These are phyloP conservation scores for Yarrowia sp. DNA, from an alignment of 805 yeast genomes.

Conservation along the genomic window DNA sequence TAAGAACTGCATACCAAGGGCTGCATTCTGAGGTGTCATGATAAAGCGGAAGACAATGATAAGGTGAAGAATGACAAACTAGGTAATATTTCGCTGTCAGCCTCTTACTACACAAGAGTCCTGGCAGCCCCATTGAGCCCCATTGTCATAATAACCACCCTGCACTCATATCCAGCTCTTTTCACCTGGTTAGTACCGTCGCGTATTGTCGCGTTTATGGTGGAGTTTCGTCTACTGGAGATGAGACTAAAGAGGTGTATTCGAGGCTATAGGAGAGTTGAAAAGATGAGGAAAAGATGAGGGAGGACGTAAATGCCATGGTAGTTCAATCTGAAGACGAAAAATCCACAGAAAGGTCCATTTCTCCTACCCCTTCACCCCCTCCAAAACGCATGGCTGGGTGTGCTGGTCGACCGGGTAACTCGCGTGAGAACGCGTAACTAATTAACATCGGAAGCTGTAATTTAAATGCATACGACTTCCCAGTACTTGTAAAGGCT, in stretches of 20 bases:
- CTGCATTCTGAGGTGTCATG: too few relatives aligned
- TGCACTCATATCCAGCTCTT: background rate
- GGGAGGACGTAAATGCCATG: too few relatives aligned
- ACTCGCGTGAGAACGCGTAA: conserved; percentile 33
- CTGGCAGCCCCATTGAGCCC: too few relatives aligned
- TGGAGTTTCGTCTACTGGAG: too few relatives aligned
- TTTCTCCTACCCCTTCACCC: background rate
- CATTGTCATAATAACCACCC: too few relatives aligned
- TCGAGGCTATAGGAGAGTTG: background rate
- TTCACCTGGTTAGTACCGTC: conserved; percentile 17
- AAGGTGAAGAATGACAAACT: too few relatives aligned
- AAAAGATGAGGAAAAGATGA: background rate
- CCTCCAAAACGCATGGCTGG: conserved; percentile 15
- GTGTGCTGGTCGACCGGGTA: conserved; percentile 21
- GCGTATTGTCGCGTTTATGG: conserved; percentile 8
- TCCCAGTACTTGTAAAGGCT: background rate
- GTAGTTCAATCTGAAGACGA: too few relatives aligned
- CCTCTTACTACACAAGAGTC: too few relatives aligned
- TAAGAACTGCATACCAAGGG: too few relatives aligned
- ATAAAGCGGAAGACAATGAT: too few relatives aligned
- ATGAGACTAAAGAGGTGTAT: background rate
- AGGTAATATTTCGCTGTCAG: too few relatives aligned
- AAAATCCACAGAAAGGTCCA: background rate
- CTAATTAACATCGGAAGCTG: conserved; percentile 2
- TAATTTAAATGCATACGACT: conserved; percentile 17